Conservation (phyloP, 441 rosid genomes). For the Eutrema salsugineum region DNA sequence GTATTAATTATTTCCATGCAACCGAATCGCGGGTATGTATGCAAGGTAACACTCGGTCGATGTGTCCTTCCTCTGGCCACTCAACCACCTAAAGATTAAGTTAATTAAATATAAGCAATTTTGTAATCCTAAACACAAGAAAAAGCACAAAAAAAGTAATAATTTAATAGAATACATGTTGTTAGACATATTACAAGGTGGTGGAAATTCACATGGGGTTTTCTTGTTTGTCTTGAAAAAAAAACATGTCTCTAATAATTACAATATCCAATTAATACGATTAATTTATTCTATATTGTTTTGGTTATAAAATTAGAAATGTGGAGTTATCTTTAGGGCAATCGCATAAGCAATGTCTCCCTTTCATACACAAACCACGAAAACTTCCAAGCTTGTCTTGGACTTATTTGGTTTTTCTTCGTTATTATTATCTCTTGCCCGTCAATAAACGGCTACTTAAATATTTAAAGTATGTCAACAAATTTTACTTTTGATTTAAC, state of each 20-base stretch:
- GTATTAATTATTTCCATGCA: not conserved
- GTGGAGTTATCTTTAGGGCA: not conserved
- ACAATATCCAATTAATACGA: not conserved
- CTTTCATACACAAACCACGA: not conserved
- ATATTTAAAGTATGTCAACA: not conserved
- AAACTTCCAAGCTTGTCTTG: not conserved
- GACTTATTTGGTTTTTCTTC: not conserved
- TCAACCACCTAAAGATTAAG: not conserved
- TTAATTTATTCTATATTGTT: not conserved
- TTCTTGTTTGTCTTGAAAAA: not conserved
- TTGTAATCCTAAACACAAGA: not conserved
- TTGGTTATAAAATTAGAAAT: not conserved
- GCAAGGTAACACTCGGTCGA: constrained; percentile 25
- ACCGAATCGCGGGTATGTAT: not conserved
- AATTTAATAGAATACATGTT: not conserved
- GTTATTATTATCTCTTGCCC: not conserved
- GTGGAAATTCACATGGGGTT: constrained; percentile 9
- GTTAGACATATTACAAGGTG: not conserved
- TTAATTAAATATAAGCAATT: not conserved
- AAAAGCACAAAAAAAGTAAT: not conserved
- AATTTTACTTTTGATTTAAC: not conserved
- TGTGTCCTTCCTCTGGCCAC: not conserved
- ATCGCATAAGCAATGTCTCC: constrained; percentile 10
- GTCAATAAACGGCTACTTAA: not conserved
- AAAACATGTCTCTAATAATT: constrained; percentile 6